Evolutionary conservation across 441 rosid species (phyloP), one percentile per base, ranked within the genome.

Genomic region (Daphne laureola): DNA sequence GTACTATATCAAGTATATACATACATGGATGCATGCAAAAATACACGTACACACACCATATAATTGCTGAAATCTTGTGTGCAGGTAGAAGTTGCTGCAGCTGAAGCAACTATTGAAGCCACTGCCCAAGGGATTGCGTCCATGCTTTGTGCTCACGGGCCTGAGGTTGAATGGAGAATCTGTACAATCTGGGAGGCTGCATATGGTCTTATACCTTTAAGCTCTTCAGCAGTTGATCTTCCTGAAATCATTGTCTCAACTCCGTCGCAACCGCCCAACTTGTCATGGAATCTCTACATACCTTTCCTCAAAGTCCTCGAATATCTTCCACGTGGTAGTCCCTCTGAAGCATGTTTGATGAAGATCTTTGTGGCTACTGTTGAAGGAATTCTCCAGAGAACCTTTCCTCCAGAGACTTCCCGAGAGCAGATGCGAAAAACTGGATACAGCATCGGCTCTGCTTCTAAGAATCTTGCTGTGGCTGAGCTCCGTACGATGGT

Each of bases 181-280:
- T 93, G 99, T 69, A 93, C 99, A 26, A 93, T 93, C 53, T 93
- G 99, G 99, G 99, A 93, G 79, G 99, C 99, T 58, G 97, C 99
- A 45, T 93, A 93, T 62, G 99, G 99, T 42, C 62, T 93, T 67
- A 87, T 93, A 69, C 99, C 99, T 45, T 70, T 93, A 59, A 86
- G 95, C 58, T 93, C 99, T 55, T 93, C 99, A 14, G 95, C 81
- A 8, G 93, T 93, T 66, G 99, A 93, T 87, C 99, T 93, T 74
- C 97, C 99, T 0, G 99, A 93, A 72, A 85, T 93, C 59, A 63
- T 93, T 48, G 99, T 93, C 51, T 90, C 99, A 44, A 73, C 96
- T 50, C 99, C 99, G 12, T 73, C 87, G 78, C 99, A 93, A 64
- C 91, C 97, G 75, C 97, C 96, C n/a, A 45, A 82, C 55, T 72